Conservation (phyloP, 73 alveolate genomes). For the Tetrahymena elliotti region DNA sequence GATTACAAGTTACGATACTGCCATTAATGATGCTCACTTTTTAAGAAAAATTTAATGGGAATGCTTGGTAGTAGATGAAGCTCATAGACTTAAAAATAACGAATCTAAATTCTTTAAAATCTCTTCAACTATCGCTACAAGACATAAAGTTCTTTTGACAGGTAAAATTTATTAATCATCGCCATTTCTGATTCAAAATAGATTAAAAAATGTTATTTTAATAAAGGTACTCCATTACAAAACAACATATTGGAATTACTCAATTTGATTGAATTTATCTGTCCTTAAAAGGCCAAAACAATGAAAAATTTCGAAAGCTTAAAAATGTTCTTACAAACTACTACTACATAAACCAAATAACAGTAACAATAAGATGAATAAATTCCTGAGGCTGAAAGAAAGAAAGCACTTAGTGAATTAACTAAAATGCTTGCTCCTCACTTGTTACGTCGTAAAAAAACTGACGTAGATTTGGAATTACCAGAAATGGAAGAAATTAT, state of each 20-base stretch:
- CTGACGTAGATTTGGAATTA: constrained; percentile 74
- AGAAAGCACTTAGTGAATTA: constrained; percentile 53
- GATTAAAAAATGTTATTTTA: background rate
- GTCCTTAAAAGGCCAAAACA: constrained; percentile 66
- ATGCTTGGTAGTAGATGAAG: constrained; percentile 90
- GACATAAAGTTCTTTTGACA: constrained; percentile 74
- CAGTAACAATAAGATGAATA: constrained; percentile 27
- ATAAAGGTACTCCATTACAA: constrained; percentile 75
- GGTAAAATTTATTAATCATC: constrained; percentile 41
- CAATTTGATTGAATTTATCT: constrained; percentile 69
- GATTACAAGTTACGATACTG: constrained; percentile 78
- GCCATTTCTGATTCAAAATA: background rate
- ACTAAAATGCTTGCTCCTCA: constrained; percentile 81
- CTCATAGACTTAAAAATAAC: constrained; percentile 86
- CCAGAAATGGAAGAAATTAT: constrained; percentile 93
- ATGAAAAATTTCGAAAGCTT: constrained; percentile 23
- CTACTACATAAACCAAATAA: constrained; percentile 32
- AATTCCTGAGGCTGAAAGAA: constrained; percentile 25
- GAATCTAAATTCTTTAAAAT: constrained; percentile 64
- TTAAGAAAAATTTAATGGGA: constrained; percentile 69
- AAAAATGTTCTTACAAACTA: constrained; percentile 22
- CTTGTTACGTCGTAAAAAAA: constrained; percentile 83
- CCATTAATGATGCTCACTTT: constrained; percentile 63
- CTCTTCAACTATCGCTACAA: constrained; percentile 58
- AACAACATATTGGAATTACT: constrained; percentile 84